Evolutionary conservation across 768 basidiomycete genomes (phyloP).

Genomic region (Podaxis carcinomalis): DNA sequence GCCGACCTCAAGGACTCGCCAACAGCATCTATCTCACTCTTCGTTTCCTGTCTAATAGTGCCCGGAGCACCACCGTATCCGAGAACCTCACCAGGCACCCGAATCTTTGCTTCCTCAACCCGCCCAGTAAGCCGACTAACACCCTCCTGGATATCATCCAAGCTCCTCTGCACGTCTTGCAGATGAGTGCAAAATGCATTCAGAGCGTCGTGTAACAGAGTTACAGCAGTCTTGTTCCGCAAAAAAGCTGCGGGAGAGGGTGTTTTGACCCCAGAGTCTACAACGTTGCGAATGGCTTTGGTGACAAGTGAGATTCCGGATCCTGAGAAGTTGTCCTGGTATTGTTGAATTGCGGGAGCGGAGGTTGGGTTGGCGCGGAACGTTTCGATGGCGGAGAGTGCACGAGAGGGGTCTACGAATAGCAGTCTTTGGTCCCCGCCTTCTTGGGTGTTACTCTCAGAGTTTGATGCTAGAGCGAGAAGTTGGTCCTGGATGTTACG

Average conservation of each 20-base stretch:
- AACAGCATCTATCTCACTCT: conserved; percentile 21
- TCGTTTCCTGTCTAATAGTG: not conserved
- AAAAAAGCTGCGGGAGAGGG: conserved; percentile 19
- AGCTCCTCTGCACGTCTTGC: conserved; percentile 22
- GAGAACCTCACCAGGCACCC: conserved; percentile 34
- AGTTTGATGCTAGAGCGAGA: conserved; percentile 16
- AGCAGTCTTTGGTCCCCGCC: conserved; percentile 23
- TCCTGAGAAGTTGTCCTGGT: conserved; percentile 55
- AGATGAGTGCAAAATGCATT: conserved; percentile 30
- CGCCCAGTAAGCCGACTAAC: conserved; percentile 31
- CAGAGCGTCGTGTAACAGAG: conserved; percentile 37
- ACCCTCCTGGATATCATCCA: conserved; percentile 30
- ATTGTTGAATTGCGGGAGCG: conserved; percentile 51
- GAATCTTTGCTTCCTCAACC: conserved; percentile 35
- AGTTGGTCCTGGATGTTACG: conserved; percentile 14
- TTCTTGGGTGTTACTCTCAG: conserved; percentile 14
- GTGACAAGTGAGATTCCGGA: conserved; percentile 55
- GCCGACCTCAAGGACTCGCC: conserved; percentile 32
- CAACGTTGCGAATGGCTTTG: conserved; percentile 27
- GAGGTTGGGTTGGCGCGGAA: conserved; percentile 45
- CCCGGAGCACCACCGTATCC: not conserved
- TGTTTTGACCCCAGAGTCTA: conserved; percentile 8
- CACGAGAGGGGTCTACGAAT: conserved; percentile 56
- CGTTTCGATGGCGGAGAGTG: conserved; percentile 45
- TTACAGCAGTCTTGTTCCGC: conserved; percentile 32